Percentiles rank a stretch among this genome's conserved stretches.
phyloP scores from a whole-genome alignment of 495 filamentous ascomycete species.

The Aspergillus indologenus region DNA sequence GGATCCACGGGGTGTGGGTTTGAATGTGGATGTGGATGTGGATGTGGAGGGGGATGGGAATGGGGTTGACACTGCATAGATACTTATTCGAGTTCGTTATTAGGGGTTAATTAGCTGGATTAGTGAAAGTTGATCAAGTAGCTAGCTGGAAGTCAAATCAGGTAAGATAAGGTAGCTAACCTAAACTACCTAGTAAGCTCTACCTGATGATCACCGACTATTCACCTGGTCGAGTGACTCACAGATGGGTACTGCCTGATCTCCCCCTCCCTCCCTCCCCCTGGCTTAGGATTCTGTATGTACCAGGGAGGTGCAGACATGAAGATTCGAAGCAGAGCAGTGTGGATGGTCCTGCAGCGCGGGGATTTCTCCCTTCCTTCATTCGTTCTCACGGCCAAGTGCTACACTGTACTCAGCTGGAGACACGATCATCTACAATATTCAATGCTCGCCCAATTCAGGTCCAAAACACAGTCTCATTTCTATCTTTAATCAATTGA shows the following conservation, averaged over 20 bases:
- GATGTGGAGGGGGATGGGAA: too few relatives aligned
- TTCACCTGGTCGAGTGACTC: not conserved
- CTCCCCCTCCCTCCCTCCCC: not conserved
- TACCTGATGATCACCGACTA: not conserved
- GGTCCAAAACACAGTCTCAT: conserved; percentile 2
- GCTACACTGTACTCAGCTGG: not conserved
- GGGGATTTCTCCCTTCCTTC: too few relatives aligned
- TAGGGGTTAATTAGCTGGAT: too few relatives aligned
- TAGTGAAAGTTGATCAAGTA: too few relatives aligned
- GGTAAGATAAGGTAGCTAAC: not conserved
- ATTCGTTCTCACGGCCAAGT: not conserved
- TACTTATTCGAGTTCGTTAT: too few relatives aligned
- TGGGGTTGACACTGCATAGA: too few relatives aligned
- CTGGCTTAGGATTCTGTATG: not conserved
- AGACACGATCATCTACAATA: not conserved
- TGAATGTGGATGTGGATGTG: conserved; percentile 8
- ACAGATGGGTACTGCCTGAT: conserved; percentile 7
- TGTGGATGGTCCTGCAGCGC: too few relatives aligned
- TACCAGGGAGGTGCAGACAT: not conserved
- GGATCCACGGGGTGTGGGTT: conserved; percentile 14
- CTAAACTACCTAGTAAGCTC: not conserved
- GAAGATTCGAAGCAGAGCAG: not conserved
- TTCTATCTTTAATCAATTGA: not conserved
- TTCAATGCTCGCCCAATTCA: not conserved
- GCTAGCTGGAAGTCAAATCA: too few relatives aligned